Evolutionary conservation across 1,284 basidiomycete genomes (phyloP), one percentile per base, ranked within the genome.

Genomic region (Microbotryum intermedium): DNA sequence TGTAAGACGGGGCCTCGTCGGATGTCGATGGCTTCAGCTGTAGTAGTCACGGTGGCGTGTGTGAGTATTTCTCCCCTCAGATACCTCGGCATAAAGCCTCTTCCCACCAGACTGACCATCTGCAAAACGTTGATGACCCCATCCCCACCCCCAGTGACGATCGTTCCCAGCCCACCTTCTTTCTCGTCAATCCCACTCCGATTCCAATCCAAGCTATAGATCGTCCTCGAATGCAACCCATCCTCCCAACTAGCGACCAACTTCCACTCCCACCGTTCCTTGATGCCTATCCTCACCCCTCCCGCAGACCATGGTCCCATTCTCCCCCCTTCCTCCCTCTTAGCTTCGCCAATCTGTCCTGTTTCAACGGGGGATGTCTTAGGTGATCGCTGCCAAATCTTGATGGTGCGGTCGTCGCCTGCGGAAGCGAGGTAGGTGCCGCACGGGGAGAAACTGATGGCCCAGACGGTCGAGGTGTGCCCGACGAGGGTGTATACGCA

Each of bases 371-470:
- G 52, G 13, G 28, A 29, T 20, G 30, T 1, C 3, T 74, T 72
- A 61, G 59, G 74, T 72, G 59, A 71, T 51, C 77, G 64, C 45
- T 68, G 70, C 80, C 80, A 82, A 42, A 82, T 75, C 34, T 79
- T 73, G 39, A 82, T 76, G 80, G 87, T 87, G 53, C 78, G 77
- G 72, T 94, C 91, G 68, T 92, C 90, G 20, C 75, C 76, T 0
- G 83, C 84, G 2, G 86, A 88, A 0, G 91, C 92, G 26, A 99
- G 82, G 73, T 86, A 94, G 53, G 79, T 78, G 1, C 90, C 90
- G 59, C 83, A 80, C 1, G 86, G 93, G 10, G 87, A 85, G 73
- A 81, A 83, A 1, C 87, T 82, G 43, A 97, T 73, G 1, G 85
- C 81, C 95, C 95, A 99, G 8, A 99, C 91, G 0, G 95, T 98